A percentile compares a stretch with the other conserved stretches of the same genome.
These are phyloP conservation scores for Termitomyces sp. DNA, from an alignment of 768 basidiomycete genomes.

Conservation along the genomic window DNA sequence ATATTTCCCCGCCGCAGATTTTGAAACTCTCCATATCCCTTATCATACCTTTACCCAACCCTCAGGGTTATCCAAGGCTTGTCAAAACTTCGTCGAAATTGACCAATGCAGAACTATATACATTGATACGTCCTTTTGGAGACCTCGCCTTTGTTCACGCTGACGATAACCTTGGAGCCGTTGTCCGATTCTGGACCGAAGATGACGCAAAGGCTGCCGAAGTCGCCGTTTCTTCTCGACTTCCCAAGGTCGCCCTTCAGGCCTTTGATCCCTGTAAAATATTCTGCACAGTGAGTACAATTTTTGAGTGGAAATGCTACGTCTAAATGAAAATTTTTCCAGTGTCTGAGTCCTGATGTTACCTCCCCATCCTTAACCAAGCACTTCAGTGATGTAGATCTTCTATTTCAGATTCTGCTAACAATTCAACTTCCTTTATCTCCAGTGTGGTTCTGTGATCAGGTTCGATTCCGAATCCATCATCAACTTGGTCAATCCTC, in stretches of 20 bases:
- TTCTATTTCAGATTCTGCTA: not conserved
- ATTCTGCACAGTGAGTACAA: not conserved
- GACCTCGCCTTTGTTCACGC: not conserved
- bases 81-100: not conserved
- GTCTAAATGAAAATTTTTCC: not conserved
- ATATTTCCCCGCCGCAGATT: not conserved
- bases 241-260: not conserved
- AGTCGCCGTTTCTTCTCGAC: not conserved
- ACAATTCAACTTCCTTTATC: not conserved
- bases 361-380: not conserved
- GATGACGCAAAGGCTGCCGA: not conserved
- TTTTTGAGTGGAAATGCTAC: not conserved
- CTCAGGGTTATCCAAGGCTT: not conserved
- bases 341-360: constrained; percentile 3
- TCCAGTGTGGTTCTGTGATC: constrained; percentile 1
- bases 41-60: not conserved
- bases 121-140: constrained; percentile 1
- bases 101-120: not conserved
- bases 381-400: not conserved
- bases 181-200: constrained; percentile 6
- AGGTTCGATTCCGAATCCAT: not conserved
- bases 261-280: not conserved
- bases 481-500: not conserved
- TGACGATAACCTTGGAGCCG: not conserved
- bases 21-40: not conserved